Conservation (phyloP, 2,329 filamentous ascomycete genomes). For the Fusarium abutilonis region DNA sequence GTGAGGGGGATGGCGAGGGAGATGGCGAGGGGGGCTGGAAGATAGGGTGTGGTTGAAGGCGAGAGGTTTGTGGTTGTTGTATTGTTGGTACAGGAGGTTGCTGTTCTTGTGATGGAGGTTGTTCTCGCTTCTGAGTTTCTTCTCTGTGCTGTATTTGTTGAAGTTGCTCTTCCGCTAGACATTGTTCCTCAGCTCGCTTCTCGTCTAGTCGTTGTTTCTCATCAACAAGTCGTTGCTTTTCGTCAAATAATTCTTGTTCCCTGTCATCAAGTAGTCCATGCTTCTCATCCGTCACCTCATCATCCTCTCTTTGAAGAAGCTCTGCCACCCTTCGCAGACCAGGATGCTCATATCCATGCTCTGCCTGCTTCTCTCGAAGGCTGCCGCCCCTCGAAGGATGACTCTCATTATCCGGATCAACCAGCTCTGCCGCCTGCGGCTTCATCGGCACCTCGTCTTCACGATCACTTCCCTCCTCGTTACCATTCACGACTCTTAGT, state of each 20-base stretch:
- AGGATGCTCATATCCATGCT: neutral
- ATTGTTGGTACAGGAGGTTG: constrained; percentile 8
- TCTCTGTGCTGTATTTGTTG: neutral
- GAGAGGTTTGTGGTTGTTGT: constrained; percentile 24
- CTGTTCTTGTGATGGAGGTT: constrained; percentile 6
- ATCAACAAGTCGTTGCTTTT: constrained; percentile 5
- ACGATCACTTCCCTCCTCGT: constrained; percentile 52
- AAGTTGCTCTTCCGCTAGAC: constrained; percentile 5
- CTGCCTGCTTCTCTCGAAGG: constrained; percentile 23
- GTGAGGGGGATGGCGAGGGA: constrained; percentile 24
- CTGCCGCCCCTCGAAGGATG: constrained; percentile 22
- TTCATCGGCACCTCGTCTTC: constrained; percentile 45
- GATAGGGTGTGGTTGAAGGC: constrained; percentile 37
- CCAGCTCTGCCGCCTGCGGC: constrained; percentile 53
- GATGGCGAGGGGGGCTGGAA: constrained; percentile 32
- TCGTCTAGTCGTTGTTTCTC: constrained; percentile 10
- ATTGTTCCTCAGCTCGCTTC: constrained; percentile 13
- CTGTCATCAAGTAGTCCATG: constrained; percentile 16
- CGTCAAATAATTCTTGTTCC: constrained; percentile 2
- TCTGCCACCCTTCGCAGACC: constrained; percentile 9
- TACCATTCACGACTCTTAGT: constrained; percentile 88
- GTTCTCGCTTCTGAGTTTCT: constrained; percentile 5
- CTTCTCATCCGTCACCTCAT: constrained; percentile 27
- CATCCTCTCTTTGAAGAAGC: constrained; percentile 6
- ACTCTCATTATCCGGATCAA: constrained; percentile 52